Evolutionary conservation across 306 rosid genomes (phyloP), one percentile per base, ranked within the genome.

Genomic region (Glycine tomentella): DNA sequence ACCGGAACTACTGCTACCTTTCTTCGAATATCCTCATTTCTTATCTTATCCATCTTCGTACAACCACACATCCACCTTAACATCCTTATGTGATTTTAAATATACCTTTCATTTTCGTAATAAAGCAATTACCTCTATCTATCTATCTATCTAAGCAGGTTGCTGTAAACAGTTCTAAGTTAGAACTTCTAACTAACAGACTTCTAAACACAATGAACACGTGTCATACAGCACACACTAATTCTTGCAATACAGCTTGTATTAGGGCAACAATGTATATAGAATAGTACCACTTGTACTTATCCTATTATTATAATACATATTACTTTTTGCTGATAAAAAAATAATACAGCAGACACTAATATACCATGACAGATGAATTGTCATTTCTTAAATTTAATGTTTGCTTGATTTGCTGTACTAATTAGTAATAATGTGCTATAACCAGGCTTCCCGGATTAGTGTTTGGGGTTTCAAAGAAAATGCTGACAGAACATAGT

Each of bases 391-490:
- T 74, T 72, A 58, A 52, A 46, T 61, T 49, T 58, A 59, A 40
- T 76, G 65, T 65, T 80, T 85, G 52, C 75, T 72, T 69, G 42
- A 49, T 66, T 68, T 78, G 46, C 61, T 74, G 56, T n/a, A 14
- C 77, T 81, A 56, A 69, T 45, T 36, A 31, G 79, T 64, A 12
- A 69, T 20, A 12, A 48, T 52, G 31, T 77, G 62, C 66, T 50
- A 69, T 74, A 56, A 74, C 59, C 92, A 95, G 99, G 85, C 87
- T 93, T 80, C 98, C 99, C 44, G 87, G 88, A 84, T 84, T 90
- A 83, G 93, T 95, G 83, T 91, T 91, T 81, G 97, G 89, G 82
- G 94, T 91, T 84, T 93, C 96, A 76, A 93, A 87, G 89, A 93
- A 91, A 88, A 86, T 95, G 98, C 80, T 95, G 86, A 85, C 79